Evolutionary conservation across 78 protist genomes (phyloP), one percentile per base, ranked within the genome.

Genomic region (Chrysochromulina parva): DNA sequence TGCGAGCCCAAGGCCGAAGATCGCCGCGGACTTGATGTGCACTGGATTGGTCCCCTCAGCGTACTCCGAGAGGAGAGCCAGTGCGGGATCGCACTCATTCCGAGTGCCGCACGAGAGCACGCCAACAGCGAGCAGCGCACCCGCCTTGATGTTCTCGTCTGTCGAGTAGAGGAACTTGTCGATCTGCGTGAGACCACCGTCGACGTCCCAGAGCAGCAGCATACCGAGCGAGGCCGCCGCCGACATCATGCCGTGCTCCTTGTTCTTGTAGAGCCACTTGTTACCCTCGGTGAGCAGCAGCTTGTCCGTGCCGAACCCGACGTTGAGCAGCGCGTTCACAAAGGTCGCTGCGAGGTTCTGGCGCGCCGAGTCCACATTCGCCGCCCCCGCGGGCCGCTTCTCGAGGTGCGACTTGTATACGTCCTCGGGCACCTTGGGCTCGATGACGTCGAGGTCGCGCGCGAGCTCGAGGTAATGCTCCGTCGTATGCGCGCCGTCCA

Each of bases 211-310:
- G 62, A 97, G 86, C 59, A 90, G 48, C 13, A 99, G 50, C 94
- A 96, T 67, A 84, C 99, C 99, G n/a, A 98, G 90, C 13, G 98
- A 95, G 9, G 99, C 99, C 10, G 98, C 98, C 0, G 99, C 99
- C 28, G 94, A 55, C 92, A 97, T 95, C 91, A 95, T 95, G 54
- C 99, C 98, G 73, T 94, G 96, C 69, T 96, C 99, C 93, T 97
- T 97, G 95, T 96, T 94, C 89, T 96, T 96, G 95, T 86, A 95
- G 69, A 97, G 55, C 99, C 99, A 96, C 92, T 88, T 88, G 28
- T 88, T 88, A 47, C 60, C 96, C 20, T 82, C 90, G 22, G 95
- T 88, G 24, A 60, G 69, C 95, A 99, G 92, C n/a, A 98, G 91
- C 95, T 92, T 96, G 96, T 99, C 99, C 22, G 24, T 73, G 58